Conservation (phyloP, 148 eudicot species). For the Arbutus unedo region DNA sequence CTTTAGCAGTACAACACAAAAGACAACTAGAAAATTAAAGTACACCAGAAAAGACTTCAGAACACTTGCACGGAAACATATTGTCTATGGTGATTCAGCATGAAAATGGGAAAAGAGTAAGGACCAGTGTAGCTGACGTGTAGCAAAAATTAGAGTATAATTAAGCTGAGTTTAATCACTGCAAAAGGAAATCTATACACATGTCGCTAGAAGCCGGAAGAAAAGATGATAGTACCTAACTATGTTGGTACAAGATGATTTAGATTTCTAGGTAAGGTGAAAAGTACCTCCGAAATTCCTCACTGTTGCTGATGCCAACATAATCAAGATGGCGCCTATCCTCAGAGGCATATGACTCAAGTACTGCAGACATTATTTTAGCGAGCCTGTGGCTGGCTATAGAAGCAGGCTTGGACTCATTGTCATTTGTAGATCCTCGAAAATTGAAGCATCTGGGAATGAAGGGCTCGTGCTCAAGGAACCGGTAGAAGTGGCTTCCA, state of each 20-base stretch:
- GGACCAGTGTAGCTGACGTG: too few species aligned
- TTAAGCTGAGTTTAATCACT: neutral
- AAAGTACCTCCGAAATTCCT: slow-evolving; percentile 82
- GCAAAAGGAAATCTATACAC: neutral
- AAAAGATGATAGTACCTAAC: neutral
- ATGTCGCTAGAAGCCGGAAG: neutral
- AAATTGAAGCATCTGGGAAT: slow-evolving; percentile 78
- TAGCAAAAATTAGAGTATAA: neutral
- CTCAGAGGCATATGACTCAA: slow-evolving; percentile 88
- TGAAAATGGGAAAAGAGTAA: neutral
- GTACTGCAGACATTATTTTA: slow-evolving; percentile 79
- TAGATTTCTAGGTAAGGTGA: neutral
- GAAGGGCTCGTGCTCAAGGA: slow-evolving; percentile 87
- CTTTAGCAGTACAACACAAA: too few species aligned
- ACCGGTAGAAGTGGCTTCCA: slow-evolving; percentile 63
- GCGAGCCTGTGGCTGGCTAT: slow-evolving; percentile 46
- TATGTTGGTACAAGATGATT: too few species aligned
- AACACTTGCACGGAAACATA: neutral
- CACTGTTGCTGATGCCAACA: slow-evolving; percentile 78
- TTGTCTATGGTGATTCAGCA: neutral
- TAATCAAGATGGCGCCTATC: slow-evolving; percentile 64
- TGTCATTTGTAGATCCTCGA: slow-evolving; percentile 63
- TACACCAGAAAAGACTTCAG: neutral
- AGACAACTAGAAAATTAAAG: too few species aligned
- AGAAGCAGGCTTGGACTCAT: slow-evolving; percentile 58